Percentiles rank a stretch among this genome's conserved stretches.
These are phyloP conservation scores for Xylariaceae sp. DNA, from an alignment of 2,329 filamentous ascomycete genomes.

Conservation along the genomic window DNA sequence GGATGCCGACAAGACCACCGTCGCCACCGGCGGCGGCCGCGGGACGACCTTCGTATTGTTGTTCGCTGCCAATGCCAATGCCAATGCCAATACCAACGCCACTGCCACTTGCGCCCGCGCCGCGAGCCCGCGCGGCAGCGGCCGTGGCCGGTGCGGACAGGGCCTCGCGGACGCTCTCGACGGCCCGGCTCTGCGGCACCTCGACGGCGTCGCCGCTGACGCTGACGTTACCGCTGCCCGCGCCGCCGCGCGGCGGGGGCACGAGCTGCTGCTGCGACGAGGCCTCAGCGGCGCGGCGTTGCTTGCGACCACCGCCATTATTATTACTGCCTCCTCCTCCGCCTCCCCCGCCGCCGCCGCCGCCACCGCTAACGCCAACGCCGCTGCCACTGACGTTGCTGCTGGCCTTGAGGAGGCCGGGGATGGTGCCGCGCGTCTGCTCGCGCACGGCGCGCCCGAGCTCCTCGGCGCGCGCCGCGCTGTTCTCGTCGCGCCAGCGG, in stretches of 20 bases:
- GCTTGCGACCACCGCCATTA: no score
- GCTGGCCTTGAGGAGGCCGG: constrained; percentile 10
- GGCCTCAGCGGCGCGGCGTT: no score
- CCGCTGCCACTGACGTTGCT: no score
- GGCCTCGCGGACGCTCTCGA: constrained; percentile 51
- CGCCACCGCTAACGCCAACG: no score
- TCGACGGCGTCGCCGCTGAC: constrained; percentile 45
- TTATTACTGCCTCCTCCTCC: no score
- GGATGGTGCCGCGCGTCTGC: constrained; percentile 23
- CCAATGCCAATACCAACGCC: no score
- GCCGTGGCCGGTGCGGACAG: constrained; percentile 26
- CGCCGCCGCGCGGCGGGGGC: no score
- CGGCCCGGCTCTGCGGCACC: constrained; percentile 51
- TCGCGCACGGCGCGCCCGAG: constrained; percentile 41
- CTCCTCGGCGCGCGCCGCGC: constrained; percentile 41
- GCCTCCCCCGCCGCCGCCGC: no score
- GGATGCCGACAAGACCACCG: constrained; percentile 37
- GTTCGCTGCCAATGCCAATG: no score
- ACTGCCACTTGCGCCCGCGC: no score
- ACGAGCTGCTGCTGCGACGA: no score
- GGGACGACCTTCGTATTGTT: constrained; percentile 1
- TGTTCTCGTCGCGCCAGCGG: constrained; percentile 42
- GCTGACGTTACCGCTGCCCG: no score
- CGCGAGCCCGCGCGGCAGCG: constrained; percentile 11
- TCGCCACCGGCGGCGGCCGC: constrained; percentile 6